Percentiles rank a stretch among this genome's conserved stretches.
Evolutionary conservation across 75 land plant species (phyloP).

Genomic region (Larix kaempferi): DNA sequence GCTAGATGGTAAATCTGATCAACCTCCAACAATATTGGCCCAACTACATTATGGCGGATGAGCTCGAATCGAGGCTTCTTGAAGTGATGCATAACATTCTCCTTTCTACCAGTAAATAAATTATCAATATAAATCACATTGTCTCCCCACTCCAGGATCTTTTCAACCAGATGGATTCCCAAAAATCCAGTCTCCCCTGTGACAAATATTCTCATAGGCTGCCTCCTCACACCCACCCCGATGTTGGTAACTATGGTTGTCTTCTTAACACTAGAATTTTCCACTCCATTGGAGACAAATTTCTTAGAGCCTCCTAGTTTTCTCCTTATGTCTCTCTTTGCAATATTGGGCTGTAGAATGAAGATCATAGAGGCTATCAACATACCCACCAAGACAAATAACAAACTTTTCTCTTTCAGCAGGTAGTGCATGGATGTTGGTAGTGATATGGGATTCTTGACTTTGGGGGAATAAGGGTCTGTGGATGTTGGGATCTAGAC

Average conservation of each 20-base stretch:
- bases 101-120: constrained; percentile 79
- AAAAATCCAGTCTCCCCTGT: constrained; percentile 84
- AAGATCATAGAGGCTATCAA: too few relatives aligned
- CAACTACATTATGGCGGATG: constrained; percentile 78
- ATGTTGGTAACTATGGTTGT: too few relatives aligned
- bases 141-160: constrained; percentile 58
- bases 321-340: too few relatives aligned
- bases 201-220: constrained; percentile 57
- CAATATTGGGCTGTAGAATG: too few relatives aligned
- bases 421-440: constrained; percentile 45
- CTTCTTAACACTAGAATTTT: neutral
- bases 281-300: neutral
- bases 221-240: constrained; percentile 7
- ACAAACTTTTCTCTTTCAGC: constrained; percentile 34
- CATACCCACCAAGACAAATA: too few relatives aligned
- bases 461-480: constrained; percentile 30
- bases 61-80: constrained; percentile 73
- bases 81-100: constrained; percentile 9
- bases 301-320: neutral
- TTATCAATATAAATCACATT: constrained; percentile 76
- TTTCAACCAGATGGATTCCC: constrained; percentile 80
- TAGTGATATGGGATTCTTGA: constrained; percentile 33
- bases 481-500: constrained; percentile 3
- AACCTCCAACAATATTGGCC: constrained; percentile 77
- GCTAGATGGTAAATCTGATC: constrained; percentile 78